Evolutionary conservation across 2,329 filamentous ascomycete species (phyloP), one percentile per base, ranked within the genome.

Genomic region (Cadophora malorum): DNA sequence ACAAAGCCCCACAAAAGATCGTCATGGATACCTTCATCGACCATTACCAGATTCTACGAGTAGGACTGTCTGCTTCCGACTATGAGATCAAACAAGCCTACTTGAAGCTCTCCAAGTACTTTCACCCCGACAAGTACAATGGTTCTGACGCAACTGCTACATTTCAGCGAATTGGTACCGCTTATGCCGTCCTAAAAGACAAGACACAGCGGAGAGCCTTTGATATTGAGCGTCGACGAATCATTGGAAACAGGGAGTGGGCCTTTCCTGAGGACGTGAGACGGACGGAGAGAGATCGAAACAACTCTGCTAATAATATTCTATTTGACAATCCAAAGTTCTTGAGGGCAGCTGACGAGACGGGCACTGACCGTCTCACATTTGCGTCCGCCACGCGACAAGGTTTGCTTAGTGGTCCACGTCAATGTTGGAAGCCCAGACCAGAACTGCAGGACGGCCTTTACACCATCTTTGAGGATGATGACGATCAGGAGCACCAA

Each of bases 111-210:
- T 59, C 56, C 19, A 41, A 16, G 19, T n/a, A n/a, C 1, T 59
- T 59, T 33, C 56, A 59, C 38, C 56, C 56, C 8, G 56, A 59
- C 33, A 59, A 41, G 8, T 45, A 59, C 21, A 25, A 59, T 23
- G 19, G 4, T 7, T 35, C 56, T 6, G 35, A 38, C n/a, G 56
- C 56, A 10, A 59, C 33, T 6, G 56, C 21, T 16, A 59, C 56
- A 1, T 59, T 59, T 12, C 56, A 59, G 21, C 16, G 21, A n/a
- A 59, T 59, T 16, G 21, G 21, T 12, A 21, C 41, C 12, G 38
- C 56, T 45, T 59, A 59, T 10, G 8, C 56, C 1, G 12, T 45
- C 41, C 35, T 59, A 10, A 59, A 59, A 16, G 56, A 59, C 21
- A 59, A 38, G 10, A 5, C 38, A 6, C 41, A 59, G 21, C 56